phyloP scores from a whole-genome alignment of 2,329 filamentous ascomycete species.

The Aspergillus sp. region DNA sequence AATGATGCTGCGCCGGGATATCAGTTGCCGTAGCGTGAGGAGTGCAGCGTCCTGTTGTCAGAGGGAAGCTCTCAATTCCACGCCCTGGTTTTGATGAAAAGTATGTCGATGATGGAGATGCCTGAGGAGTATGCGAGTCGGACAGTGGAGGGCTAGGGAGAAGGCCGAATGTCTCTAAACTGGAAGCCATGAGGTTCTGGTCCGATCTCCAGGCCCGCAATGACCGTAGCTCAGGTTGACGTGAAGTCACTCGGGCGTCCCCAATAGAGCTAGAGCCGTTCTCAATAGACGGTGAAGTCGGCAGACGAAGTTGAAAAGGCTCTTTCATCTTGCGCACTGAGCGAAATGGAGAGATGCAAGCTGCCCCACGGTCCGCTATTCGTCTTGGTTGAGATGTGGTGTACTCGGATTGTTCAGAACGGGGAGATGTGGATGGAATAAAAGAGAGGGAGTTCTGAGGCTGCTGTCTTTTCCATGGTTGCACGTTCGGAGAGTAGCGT shows the following conservation, averaged over 20 bases:
- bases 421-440: slow-evolving; percentile 36
- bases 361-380: slow-evolving; percentile 30
- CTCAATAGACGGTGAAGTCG: slow-evolving; percentile 40
- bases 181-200: slow-evolving; percentile 37
- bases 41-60: slow-evolving; percentile 20
- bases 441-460: slow-evolving; percentile 41
- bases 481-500: slow-evolving; percentile 29
- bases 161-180: slow-evolving; percentile 40
- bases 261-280: slow-evolving; percentile 26
- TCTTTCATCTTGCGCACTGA: slow-evolving; percentile 47
- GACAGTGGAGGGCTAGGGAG: slow-evolving; percentile 44
- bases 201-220: slow-evolving; percentile 43
- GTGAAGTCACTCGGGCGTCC: slow-evolving; percentile 24
- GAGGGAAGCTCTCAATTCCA: slow-evolving; percentile 22
- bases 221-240: slow-evolving; percentile 28
- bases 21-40: slow-evolving; percentile 21
- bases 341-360: slow-evolving; percentile 43
- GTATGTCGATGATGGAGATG: slow-evolving; percentile 33
- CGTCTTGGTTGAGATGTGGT: slow-evolving; percentile 31
- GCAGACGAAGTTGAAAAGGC: slow-evolving; percentile 43
- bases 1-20: slow-evolving; percentile 13
- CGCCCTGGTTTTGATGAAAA: slow-evolving; percentile 29
- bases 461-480: slow-evolving; percentile 38
- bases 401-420: slow-evolving; percentile 36
- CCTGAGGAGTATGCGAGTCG: slow-evolving; percentile 35